A percentile compares a stretch with the other conserved stretches of the same genome.
phyloP scores from a whole-genome alignment of 805 yeast species.

The Teunomyces kruisii region DNA sequence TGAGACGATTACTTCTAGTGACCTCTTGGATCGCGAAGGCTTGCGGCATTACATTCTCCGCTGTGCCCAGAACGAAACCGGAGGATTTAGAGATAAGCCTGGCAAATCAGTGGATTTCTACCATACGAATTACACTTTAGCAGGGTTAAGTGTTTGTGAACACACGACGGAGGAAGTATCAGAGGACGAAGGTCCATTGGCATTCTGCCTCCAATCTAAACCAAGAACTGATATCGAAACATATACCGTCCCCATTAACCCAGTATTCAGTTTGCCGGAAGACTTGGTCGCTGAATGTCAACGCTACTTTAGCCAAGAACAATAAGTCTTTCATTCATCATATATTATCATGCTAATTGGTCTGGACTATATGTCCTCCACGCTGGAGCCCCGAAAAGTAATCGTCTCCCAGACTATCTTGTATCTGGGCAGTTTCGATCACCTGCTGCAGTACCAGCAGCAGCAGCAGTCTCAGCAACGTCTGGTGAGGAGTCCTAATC shows the following conservation, averaged over 20 bases:
- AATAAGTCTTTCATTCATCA: constrained; percentile 1
- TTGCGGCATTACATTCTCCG: constrained; percentile 64
- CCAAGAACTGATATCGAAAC: constrained; percentile 3
- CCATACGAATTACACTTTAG: constrained; percentile 82
- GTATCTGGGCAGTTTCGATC: constrained; percentile 1
- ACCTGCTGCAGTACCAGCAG: constrained; percentile 1
- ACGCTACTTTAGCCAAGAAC: not conserved
- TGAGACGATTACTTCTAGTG: constrained; percentile 43
- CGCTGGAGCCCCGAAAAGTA: constrained; percentile 9
- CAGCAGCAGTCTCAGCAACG: not conserved
- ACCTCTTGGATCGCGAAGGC: constrained; percentile 52
- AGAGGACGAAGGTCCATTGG: constrained; percentile 9
- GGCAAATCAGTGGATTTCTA: constrained; percentile 78
- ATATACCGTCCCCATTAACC: constrained; percentile 21
- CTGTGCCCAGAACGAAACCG: constrained; percentile 70
- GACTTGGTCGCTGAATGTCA: constrained; percentile 2
- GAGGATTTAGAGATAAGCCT: constrained; percentile 91
- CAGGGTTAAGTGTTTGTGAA: constrained; percentile 70
- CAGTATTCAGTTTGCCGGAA: constrained; percentile 28
- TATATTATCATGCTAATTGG: constrained; percentile 2
- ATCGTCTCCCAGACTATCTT: constrained; percentile 6
- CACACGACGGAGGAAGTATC: constrained; percentile 30
- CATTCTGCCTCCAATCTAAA: constrained; percentile 15
- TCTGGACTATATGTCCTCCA: not conserved
- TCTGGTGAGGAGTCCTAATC: no score